Percentiles rank a stretch among this genome's conserved stretches.
These are phyloP conservation scores for Phoma sp. DNA, from an alignment of 2,329 filamentous ascomycete genomes.

Conservation along the genomic window DNA sequence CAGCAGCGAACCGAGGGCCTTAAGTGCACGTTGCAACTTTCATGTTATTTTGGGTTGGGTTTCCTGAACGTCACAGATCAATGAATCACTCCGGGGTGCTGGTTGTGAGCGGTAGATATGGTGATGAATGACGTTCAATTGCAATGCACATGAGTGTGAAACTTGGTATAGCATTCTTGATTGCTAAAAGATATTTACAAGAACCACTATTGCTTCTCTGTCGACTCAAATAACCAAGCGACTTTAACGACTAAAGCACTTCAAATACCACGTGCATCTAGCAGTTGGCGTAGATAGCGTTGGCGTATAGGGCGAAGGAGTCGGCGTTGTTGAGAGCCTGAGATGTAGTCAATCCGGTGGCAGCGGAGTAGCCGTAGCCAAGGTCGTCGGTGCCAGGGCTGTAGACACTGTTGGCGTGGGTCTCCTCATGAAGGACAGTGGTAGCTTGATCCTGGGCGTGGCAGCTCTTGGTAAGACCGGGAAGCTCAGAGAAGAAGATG, in stretches of 20 bases:
- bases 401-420: conserved; percentile 65
- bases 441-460: conserved; percentile 71
- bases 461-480: conserved; percentile 60
- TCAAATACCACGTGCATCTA: conserved; percentile 12
- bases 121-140: too few relatives aligned
- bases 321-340: conserved; percentile 71
- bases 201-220: not conserved
- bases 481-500: conserved; percentile 64
- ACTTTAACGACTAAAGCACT: too few relatives aligned
- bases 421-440: conserved; percentile 71
- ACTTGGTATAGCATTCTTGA: not conserved
- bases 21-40: not conserved
- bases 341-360: conserved; percentile 53
- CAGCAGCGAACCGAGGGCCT: not conserved
- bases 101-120: too few relatives aligned
- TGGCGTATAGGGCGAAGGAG: conserved; percentile 63
- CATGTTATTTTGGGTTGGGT: not conserved
- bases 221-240: not conserved
- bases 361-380: conserved; percentile 62
- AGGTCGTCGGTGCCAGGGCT: conserved; percentile 64
- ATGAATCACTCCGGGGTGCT: not conserved
- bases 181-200: conserved; percentile 11
- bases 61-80: not conserved
- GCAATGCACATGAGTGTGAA: not conserved
- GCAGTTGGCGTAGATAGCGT: conserved; percentile 47